Percentiles rank a stretch among this genome's conserved stretches.
phyloP scores from a whole-genome alignment of 73 alveolate species.

The Paramecium octaurelia region DNA sequence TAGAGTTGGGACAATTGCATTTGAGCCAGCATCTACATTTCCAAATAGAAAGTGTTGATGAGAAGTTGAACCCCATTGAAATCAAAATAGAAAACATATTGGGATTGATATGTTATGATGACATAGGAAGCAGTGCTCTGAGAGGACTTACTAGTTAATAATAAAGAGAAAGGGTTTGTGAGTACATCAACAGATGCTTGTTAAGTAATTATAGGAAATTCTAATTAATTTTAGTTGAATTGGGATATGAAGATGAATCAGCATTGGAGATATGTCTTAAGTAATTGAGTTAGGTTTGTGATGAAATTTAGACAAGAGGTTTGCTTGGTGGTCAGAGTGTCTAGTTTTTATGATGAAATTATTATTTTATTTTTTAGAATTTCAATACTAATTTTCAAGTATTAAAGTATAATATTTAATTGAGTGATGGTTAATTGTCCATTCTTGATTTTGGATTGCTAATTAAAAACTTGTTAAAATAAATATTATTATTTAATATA shows the following conservation, averaged over 20 bases:
- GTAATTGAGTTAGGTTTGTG: background rate
- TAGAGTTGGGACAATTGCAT: background rate
- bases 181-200: background rate
- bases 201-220: background rate
- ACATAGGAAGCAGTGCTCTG: background rate
- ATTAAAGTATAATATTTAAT: too few species aligned
- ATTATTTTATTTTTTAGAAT: background rate
- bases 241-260: slow-evolving; percentile 30
- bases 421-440: too few species aligned
- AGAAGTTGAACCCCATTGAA: background rate
- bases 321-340: background rate
- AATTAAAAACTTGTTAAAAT: background rate
- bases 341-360: background rate
- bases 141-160: background rate
- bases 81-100: background rate
- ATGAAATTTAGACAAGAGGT: background rate
- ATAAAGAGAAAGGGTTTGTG: slow-evolving; percentile 37
- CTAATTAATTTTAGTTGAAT: background rate
- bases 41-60: background rate
- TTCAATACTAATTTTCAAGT: background rate
- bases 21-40: background rate
- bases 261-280: slow-evolving; percentile 19
- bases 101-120: slow-evolving; percentile 27
- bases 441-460: background rate
- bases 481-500: background rate